A percentile compares a stretch with the other conserved stretches of the same genome.
Conservation (phyloP, 352 stramenopile species). For the Globisporangium yorkense region DNA sequence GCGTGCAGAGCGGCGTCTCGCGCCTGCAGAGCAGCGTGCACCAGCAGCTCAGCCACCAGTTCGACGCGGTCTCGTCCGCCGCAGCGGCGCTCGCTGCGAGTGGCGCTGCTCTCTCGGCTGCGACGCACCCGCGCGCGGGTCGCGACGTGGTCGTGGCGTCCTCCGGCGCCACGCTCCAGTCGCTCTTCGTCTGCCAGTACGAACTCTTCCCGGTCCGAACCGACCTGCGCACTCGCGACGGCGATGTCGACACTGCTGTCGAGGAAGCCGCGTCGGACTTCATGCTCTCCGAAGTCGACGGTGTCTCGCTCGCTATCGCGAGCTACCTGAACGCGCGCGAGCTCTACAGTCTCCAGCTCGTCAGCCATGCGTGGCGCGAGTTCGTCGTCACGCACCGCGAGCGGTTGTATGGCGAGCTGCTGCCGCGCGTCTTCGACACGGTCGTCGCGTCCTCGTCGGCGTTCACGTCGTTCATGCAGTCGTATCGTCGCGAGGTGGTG, state of each 20-base stretch:
- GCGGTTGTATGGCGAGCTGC: conserved; percentile 29
- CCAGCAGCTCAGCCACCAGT: conserved; percentile 27
- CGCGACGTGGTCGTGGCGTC: background rate
- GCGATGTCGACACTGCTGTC: background rate
- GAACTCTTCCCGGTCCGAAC: background rate
- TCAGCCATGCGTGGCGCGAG: conserved; percentile 30
- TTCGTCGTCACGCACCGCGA: conserved; percentile 38
- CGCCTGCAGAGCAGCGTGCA: conserved; percentile 29
- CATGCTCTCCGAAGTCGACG: conserved; percentile 34
- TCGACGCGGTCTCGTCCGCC: conserved; percentile 4
- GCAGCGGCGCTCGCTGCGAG: background rate
- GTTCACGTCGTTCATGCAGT: conserved; percentile 55
- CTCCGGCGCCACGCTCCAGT: conserved; percentile 5
- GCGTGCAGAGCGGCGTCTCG: conserved; percentile 28
- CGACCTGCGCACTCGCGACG: too few species aligned
- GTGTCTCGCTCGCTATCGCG: conserved; percentile 41
- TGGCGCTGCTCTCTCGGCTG: background rate
- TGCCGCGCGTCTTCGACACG: conserved; percentile 30
- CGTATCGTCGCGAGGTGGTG: conserved; percentile 31
- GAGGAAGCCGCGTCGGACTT: conserved; percentile 15
- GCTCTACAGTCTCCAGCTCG: conserved; percentile 32
- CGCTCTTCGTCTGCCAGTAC: conserved; percentile 5
- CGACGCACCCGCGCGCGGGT: background rate
- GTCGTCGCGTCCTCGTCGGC: conserved; percentile 34
- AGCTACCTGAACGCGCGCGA: conserved; percentile 45